Evolutionary conservation across 2,329 filamentous ascomycete species (phyloP), one percentile per base, ranked within the genome.

Genomic region (Pseudogymnoascus destructans): DNA sequence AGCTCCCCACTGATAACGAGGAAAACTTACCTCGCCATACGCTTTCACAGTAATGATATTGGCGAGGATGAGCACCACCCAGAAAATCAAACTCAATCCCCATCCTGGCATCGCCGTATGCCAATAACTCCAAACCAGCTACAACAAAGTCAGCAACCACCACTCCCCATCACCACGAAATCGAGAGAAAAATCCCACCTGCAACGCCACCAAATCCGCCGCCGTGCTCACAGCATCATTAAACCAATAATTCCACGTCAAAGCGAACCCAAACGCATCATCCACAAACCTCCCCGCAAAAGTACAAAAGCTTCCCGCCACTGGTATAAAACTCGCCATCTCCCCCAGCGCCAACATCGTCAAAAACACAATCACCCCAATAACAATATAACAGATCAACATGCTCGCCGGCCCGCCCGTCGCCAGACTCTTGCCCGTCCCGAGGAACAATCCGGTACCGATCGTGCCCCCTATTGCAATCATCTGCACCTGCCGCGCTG

Each of bases 401-500:
- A 82, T 74, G 3, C 79, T 79, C 0, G 77, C 80, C 3, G 81
- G 81, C 0, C 81, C 81, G 27, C 79, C 81, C 0, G 75, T 81
- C 1, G 79, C 75, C 36, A 85, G 69, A 3, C 79, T 77, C 65
- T 79, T 79, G 8, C 81, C 81, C 0, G 79, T 82, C 27, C 81
- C 81, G 5, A 85, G 72, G 62, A 85, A 85, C 3, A 85, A 69
- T 2, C 81, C 81, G 0, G 81, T 84, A 7, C 79, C 79, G 52
- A 81, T 81, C 1, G 77, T 81, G 33, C 78, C 78, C 17, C 77
- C 78, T 55, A 81, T 79, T 42, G 82, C 82, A 61, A 85, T 82
- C 80, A 85, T 84, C 70, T 85, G 81, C 9, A 85, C 79, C 67
- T 85, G 82, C n/a, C 81, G 77, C 13, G 79, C 72, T 2, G 78